These are phyloP conservation scores for Postia placenta DNA, from an alignment of 768 basidiomycete genomes.

Conservation along the genomic window DNA sequence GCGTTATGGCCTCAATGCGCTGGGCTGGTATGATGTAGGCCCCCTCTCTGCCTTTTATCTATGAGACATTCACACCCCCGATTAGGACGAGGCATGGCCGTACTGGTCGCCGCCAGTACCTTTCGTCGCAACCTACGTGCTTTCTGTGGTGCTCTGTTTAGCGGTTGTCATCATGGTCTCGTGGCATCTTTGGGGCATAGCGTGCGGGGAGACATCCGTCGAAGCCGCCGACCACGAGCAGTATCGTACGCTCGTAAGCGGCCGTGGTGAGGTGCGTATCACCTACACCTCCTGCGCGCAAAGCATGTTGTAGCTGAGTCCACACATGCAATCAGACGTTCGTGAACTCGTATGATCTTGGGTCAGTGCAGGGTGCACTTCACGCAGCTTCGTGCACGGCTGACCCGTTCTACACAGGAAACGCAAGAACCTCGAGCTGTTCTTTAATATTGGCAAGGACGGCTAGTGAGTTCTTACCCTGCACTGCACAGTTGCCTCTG, in stretches of 20 bases:
- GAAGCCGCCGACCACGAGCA: constrained; percentile 84
- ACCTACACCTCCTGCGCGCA: no score
- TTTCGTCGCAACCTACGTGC: constrained; percentile 72
- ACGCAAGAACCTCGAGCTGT: constrained; percentile 66
- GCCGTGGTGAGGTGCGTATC: constrained; percentile 59
- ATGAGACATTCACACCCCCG: neutral
- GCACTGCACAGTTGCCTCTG: neutral
- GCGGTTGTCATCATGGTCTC: constrained; percentile 66
- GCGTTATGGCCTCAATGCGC: constrained; percentile 45
- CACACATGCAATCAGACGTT: constrained; percentile 45
- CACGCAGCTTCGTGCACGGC: neutral
- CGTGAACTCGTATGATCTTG: constrained; percentile 89
- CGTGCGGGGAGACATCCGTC: constrained; percentile 79
- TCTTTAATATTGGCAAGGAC: constrained; percentile 78
- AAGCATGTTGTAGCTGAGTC: neutral
- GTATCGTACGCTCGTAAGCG: constrained; percentile 64
- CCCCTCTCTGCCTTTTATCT: neutral
- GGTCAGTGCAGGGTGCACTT: constrained; percentile 34
- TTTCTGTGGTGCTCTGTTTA: constrained; percentile 68
- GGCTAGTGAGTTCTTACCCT: constrained; percentile 65
- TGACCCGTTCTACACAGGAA: constrained; percentile 29
- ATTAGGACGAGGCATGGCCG: constrained; percentile 18
- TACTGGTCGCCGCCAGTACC: constrained; percentile 55
- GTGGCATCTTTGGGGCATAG: constrained; percentile 70
- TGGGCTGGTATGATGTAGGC: constrained; percentile 45